phyloP scores from a whole-genome alignment of 2,329 filamentous ascomycete species.

The Epichloe festucae region DNA sequence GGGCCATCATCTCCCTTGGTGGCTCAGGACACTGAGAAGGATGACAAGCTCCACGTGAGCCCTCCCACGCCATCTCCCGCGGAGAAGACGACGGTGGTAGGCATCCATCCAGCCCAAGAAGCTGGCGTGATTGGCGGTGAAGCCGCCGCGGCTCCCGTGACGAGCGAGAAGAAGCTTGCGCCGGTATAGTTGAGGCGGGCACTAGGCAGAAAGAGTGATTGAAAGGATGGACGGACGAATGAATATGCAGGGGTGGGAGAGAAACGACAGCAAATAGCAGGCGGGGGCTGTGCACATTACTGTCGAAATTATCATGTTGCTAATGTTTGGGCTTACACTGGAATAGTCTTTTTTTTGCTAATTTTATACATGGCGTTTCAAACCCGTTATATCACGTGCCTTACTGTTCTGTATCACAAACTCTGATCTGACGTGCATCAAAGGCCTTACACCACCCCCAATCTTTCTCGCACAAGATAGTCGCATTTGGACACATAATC shows the following conservation, averaged over 20 bases:
- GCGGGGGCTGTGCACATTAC: too few relatives aligned
- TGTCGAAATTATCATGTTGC: too few relatives aligned
- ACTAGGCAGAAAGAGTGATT: not conserved
- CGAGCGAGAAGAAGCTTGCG: conserved; percentile 2
- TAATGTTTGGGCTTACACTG: too few relatives aligned
- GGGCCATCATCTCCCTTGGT: not conserved
- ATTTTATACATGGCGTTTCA: too few relatives aligned
- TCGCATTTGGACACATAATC: too few relatives aligned
- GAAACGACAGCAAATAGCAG: not conserved
- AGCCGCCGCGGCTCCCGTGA: conserved; percentile 6
- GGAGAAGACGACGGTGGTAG: conserved; percentile 13
- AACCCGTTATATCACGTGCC: too few relatives aligned
- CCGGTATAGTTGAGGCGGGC: conserved; percentile 1
- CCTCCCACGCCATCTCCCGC: conserved; percentile 6
- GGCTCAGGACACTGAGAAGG: conserved; percentile 1
- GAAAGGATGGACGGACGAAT: not conserved
- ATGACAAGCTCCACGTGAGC: conserved; percentile 9
- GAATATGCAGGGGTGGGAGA: not conserved
- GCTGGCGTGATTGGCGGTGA: conserved; percentile 28
- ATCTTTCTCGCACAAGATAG: too few relatives aligned
- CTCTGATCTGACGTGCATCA: too few relatives aligned
- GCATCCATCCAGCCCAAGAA: conserved; percentile 30
- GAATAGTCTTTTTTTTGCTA: too few relatives aligned
- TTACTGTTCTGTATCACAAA: too few relatives aligned
- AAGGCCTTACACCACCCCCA: too few relatives aligned